A percentile compares a stretch with the other conserved stretches of the same genome.
These are phyloP conservation scores for Castanea crenata DNA, from an alignment of 306 rosid species.

Conservation along the genomic window DNA sequence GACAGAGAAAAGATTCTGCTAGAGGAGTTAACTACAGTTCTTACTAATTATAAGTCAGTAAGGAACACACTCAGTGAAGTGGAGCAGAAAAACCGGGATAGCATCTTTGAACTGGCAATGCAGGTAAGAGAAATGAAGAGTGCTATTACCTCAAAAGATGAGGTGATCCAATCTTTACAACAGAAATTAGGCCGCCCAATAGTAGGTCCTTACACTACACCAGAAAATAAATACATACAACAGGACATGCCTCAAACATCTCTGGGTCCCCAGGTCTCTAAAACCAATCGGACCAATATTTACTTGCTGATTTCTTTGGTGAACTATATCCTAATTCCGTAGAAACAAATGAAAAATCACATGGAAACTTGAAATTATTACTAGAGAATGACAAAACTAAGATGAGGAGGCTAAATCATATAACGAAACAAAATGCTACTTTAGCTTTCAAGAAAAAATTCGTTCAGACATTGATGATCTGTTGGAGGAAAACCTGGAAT, in stretches of 20 bases:
- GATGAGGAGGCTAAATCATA: conserved; percentile 20
- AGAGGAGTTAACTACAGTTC: conserved; percentile 73
- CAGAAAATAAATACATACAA: conserved; percentile 47
- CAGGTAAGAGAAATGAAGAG: conserved; percentile 68
- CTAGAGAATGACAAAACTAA: conserved; percentile 5
- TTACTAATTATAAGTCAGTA: conserved; percentile 63
- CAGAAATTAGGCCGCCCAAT: conserved; percentile 35
- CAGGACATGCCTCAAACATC: conserved; percentile 37
- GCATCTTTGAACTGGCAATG: conserved; percentile 59
- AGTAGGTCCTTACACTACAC: conserved; percentile 31
- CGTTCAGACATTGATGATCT: conserved; percentile 61
- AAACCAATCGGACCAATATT: conserved; percentile 18
- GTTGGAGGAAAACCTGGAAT: conserved; percentile 76
- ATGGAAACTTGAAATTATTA: conserved; percentile 15
- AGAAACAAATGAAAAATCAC: conserved; percentile 12
- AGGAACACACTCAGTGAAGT: conserved; percentile 55
- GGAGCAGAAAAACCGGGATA: conserved; percentile 65
- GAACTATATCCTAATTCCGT: conserved; percentile 16
- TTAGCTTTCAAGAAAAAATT: conserved; percentile 55
- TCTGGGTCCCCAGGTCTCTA: conserved; percentile 17
- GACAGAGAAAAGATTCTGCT: conserved; percentile 65
- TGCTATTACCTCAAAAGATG: conserved; percentile 50
- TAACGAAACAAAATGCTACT: conserved; percentile 21
- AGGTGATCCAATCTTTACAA: conserved; percentile 54
- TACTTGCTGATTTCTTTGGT: conserved; percentile 15